Percentiles rank a stretch among this genome's conserved stretches.
Evolutionary conservation across 345 rosid species (phyloP).

Genomic region (Capsella bursapastoris): DNA sequence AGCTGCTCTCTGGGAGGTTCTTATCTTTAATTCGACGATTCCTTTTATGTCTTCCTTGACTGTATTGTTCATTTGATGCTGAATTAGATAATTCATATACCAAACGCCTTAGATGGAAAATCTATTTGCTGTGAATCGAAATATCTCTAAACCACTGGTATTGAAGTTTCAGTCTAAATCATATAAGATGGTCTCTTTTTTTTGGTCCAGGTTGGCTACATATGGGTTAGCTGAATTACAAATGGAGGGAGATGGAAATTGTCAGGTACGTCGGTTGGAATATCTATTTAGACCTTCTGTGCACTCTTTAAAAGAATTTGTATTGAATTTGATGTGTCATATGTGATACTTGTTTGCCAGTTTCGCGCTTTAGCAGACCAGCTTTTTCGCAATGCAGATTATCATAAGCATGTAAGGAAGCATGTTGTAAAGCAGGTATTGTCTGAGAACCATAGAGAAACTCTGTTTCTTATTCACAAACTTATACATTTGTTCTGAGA

Average conservation of each 20-base stretch:
- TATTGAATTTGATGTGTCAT: conserved; percentile 13
- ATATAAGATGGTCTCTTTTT: conserved; percentile 28
- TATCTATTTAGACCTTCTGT: conserved; percentile 5
- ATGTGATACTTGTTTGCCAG: conserved; percentile 47
- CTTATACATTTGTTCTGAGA: background rate
- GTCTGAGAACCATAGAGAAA: conserved; percentile 16
- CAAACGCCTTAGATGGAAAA: background rate
- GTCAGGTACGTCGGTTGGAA: conserved; percentile 63
- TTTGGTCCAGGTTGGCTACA: conserved; percentile 65
- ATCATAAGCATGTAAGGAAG: conserved; percentile 83
- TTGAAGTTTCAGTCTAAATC: conserved; percentile 10
- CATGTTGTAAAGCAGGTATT: conserved; percentile 85
- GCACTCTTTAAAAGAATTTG: background rate
- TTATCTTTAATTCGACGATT: conserved; percentile 30
- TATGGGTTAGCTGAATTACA: conserved; percentile 85
- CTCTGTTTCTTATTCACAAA: conserved; percentile 24
- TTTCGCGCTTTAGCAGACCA: conserved; percentile 98
- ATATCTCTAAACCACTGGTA: background rate
- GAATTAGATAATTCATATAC: background rate
- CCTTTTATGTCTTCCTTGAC: conserved; percentile 11
- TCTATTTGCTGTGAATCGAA: background rate
- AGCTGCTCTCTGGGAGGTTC: conserved; percentile 87
- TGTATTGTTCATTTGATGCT: conserved; percentile 17
- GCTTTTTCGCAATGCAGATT: conserved; percentile 75
- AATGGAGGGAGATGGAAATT: conserved; percentile 96